Percentiles rank a stretch among this genome's conserved stretches.
Conservation (phyloP, 2,329 filamentous ascomycete species). For the Penicillium sp. region DNA sequence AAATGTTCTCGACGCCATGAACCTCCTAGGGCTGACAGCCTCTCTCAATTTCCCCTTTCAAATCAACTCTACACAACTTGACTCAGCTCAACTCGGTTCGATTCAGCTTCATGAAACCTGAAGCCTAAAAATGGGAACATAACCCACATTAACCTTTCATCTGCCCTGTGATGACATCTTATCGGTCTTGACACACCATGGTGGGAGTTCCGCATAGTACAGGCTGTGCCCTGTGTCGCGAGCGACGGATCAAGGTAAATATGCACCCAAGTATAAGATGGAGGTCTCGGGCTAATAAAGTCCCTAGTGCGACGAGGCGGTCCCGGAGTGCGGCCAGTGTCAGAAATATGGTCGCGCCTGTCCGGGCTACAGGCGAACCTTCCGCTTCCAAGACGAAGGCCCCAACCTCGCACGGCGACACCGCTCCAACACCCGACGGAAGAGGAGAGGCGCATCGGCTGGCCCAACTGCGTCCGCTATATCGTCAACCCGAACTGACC, state of each 20-base stretch:
- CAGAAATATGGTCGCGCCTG: conserved; percentile 38
- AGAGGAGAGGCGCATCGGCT: conserved; percentile 5
- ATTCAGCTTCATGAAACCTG: neutral
- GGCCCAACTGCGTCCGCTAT: conserved; percentile 4
- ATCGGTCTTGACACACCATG: conserved; percentile 28
- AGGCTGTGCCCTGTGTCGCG: conserved; percentile 43
- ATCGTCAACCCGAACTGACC: conserved; percentile 2
- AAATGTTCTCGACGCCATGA: neutral
- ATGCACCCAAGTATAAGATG: neutral
- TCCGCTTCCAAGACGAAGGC: conserved; percentile 43
- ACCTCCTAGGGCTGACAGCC: neutral
- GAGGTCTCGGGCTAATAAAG: neutral
- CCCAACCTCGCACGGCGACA: conserved; percentile 35
- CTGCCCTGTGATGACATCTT: conserved; percentile 3
- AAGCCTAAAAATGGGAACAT: conserved; percentile 3
- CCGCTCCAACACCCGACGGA: conserved; percentile 18
- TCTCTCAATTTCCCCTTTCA: neutral
- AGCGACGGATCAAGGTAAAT: conserved; percentile 41
- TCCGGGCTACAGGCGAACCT: conserved; percentile 37
- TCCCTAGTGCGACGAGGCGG: conserved; percentile 47
- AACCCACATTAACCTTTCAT: neutral
- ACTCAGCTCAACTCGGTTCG: neutral
- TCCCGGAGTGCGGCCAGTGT: conserved; percentile 42
- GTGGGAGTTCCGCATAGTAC: conserved; percentile 45
- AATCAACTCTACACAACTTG: neutral